Percentiles rank a stretch among this genome's conserved stretches.
These are phyloP conservation scores for Tolypocladium paradoxum DNA, from an alignment of 2,329 filamentous ascomycete species.

Conservation along the genomic window DNA sequence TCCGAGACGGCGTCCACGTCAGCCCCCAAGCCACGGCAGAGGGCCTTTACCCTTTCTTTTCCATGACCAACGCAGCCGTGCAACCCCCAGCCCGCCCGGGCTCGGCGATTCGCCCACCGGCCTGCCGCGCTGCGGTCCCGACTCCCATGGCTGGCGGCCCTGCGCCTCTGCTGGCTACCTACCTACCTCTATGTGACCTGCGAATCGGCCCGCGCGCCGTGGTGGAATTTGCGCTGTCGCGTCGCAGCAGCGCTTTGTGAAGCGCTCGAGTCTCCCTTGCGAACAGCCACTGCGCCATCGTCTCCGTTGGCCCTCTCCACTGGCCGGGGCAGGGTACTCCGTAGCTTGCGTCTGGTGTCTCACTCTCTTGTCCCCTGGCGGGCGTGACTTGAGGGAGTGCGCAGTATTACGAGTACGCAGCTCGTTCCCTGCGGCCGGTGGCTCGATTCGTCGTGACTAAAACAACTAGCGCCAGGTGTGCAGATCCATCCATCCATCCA, in stretches of 20 bases:
- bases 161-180: not conserved
- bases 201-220: too few species aligned
- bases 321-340: too few species aligned
- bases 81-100: not conserved
- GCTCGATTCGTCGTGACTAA: not conserved
- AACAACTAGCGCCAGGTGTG: not conserved
- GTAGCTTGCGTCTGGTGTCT: not conserved
- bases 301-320: too few species aligned
- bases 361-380: not conserved
- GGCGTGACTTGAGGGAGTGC: not conserved
- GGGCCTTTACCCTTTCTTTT: too few species aligned
- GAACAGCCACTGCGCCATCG: too few species aligned
- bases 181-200: too few species aligned
- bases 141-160: too few species aligned
- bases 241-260: too few species aligned
- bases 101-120: not conserved
- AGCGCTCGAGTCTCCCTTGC: too few species aligned
- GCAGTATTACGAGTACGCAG: not conserved
- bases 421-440: not conserved
- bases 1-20: not conserved
- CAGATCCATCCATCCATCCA: not conserved
- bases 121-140: too few species aligned
- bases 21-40: too few species aligned
- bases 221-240: too few species aligned
- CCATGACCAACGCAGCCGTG: not conserved